Conservation (phyloP, 768 basidiomycete genomes). For the Rhodotorula kratochvilovae region DNA sequence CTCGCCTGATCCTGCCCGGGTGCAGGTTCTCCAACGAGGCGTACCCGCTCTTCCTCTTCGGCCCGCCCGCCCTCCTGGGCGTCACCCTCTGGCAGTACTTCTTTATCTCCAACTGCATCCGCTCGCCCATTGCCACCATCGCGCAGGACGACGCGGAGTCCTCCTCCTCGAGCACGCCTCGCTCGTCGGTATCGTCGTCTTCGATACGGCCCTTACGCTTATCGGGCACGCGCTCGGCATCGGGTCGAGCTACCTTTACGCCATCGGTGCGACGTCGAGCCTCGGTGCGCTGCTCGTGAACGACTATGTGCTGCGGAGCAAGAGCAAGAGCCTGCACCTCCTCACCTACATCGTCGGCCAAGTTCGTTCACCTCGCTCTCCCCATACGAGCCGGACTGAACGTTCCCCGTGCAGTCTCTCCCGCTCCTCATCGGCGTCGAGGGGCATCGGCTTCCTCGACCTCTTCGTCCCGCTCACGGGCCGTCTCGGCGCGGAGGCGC, state of each 20-base stretch:
- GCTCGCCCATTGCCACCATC: conserved; percentile 47
- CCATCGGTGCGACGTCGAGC: conserved; percentile 60
- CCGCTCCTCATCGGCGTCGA: conserved; percentile 50
- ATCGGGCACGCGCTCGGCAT: conserved; percentile 61
- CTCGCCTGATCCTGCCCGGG: not conserved
- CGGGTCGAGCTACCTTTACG: conserved; percentile 72
- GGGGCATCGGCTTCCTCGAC: conserved; percentile 61
- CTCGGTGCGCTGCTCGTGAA: conserved; percentile 60
- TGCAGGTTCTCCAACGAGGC: conserved; percentile 65
- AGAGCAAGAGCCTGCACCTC: conserved; percentile 47
- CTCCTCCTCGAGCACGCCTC: conserved; percentile 59
- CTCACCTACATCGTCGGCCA: conserved; percentile 63
- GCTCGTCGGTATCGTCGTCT: conserved; percentile 58
- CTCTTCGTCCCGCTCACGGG: conserved; percentile 75
- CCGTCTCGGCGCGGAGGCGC: conserved; percentile 55
- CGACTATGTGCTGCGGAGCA: conserved; percentile 43
- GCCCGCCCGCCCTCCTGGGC: conserved; percentile 70
- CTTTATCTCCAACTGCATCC: conserved; percentile 42
- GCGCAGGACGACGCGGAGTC: conserved; percentile 48
- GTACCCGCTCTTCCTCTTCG: conserved; percentile 64
- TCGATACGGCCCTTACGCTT: conserved; percentile 58
- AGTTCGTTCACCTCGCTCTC: conserved; percentile 32
- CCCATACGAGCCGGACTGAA: not conserved
- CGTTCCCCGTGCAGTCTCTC: not conserved
- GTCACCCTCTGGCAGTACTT: conserved; percentile 56